Evolutionary conservation across 495 filamentous ascomycete genomes (phyloP).

Genomic region (Daldinia vernicosa): DNA sequence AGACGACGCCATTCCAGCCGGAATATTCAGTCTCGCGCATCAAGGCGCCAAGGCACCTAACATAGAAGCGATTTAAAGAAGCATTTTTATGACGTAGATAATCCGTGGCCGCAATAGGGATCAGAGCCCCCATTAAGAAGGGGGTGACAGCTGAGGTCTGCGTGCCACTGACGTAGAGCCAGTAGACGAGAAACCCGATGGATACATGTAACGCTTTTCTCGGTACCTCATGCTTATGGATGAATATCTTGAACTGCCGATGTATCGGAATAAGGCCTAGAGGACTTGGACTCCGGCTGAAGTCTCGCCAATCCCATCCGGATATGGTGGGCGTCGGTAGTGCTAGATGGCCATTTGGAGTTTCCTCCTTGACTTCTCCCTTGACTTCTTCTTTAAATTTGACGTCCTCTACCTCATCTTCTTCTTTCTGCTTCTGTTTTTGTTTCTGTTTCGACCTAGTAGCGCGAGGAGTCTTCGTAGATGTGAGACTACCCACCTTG

Average conservation of each 20-base stretch:
- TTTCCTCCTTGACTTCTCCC: conserved; percentile 15
- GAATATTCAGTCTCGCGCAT: conserved; percentile 96
- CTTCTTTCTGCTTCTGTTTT: conserved; percentile 27
- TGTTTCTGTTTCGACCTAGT: conserved; percentile 39
- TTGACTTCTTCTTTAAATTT: conserved; percentile 47
- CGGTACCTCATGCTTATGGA: conserved; percentile 81
- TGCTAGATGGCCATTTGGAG: conserved; percentile 75
- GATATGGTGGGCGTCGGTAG: conserved; percentile 61
- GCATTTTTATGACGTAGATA: conserved; percentile 81
- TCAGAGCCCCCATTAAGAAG: conserved; percentile 77
- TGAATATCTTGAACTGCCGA: conserved; percentile 72
- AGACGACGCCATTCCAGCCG: conserved; percentile 96
- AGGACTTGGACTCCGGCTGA: conserved; percentile 89
- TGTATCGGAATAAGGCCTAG: conserved; percentile 97
- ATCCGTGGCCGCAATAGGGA: conserved; percentile 90
- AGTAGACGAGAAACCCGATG: conserved; percentile 91
- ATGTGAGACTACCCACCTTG: conserved; percentile 58
- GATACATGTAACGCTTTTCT: conserved; percentile 85
- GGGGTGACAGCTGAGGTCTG: conserved; percentile 81
- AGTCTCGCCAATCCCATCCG: conserved; percentile 75
- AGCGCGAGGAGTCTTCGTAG: conserved; percentile 40
- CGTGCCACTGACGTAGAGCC: conserved; percentile 79
- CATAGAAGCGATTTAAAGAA: conserved; percentile 87
- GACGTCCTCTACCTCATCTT: conserved; percentile 17
- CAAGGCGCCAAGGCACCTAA: conserved; percentile 80